Evolutionary conservation across 1,284 basidiomycete species (phyloP), one percentile per base, ranked within the genome.

Genomic region (Naganishia liquefaciens): DNA sequence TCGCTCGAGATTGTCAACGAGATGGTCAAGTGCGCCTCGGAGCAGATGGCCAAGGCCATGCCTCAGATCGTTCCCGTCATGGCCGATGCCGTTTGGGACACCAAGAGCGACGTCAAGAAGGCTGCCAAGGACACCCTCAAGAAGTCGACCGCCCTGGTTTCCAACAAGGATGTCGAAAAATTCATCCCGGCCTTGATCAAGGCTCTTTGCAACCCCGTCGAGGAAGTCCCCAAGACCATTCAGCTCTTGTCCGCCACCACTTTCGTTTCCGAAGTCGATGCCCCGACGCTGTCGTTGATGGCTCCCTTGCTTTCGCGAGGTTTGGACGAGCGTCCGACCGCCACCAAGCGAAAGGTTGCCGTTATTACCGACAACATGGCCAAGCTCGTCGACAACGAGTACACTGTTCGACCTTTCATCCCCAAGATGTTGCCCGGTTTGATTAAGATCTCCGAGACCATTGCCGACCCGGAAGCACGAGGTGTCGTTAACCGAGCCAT

Each of bases 231-330:
- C 75, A 91, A 89, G 77, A 97, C 93, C 75, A 92, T 99, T 76
- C 85, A 86, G 76, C 89, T 97, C 81, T 93, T 99, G 80, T 94
- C 94, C 80, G 89, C 96, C 68, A 99, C 96, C 81, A 99, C 96
- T 80, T 99, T 99, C 88, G 96, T 99, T 88, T 93, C 94, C 69
- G 96, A 99, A 85, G 96, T 99, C 82, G 96, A 99, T 80, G 94
- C 95, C 69, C 88, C 96, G 68, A 99, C 96, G 71, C 89, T 99
- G 74, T 97, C 96, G 72, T 88, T 99, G 73, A 98, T 99, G 92
- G 95, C 95, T 68, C 96, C 95, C 74, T 88, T 99, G 51, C 85
- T 99, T 69, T 87, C 90, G 69, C 93, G 96, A 85, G 96, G 96
- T 87, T 86, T 98, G 71, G 85, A 81, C 71, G 93, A 97, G 85